Conservation (phyloP, 192 early-diverging fungal species). For the Entomortierella lignicola region DNA sequence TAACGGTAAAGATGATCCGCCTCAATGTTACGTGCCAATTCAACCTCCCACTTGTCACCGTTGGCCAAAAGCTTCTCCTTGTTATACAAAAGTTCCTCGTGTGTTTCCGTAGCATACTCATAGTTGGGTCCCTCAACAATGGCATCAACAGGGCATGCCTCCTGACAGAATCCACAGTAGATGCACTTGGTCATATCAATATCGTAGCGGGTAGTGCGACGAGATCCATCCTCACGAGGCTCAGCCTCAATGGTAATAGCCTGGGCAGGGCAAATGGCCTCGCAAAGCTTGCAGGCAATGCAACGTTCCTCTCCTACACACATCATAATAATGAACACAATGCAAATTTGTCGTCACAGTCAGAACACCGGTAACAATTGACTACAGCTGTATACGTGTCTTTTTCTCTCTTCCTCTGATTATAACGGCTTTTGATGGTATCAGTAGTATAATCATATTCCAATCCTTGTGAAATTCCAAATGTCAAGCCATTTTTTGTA, state of each 20-base stretch:
- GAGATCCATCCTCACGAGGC: conserved; percentile 91
- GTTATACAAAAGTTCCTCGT: conserved; percentile 98
- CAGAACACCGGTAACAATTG: neutral
- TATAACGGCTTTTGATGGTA: too few relatives aligned
- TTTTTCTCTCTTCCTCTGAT: too few relatives aligned
- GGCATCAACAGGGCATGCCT: conserved; percentile 96
- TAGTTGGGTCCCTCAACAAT: conserved; percentile 98
- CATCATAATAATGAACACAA: neutral
- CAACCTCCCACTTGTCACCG: conserved; percentile 98
- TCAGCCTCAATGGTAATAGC: conserved; percentile 99
- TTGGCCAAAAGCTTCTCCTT: conserved; percentile 97
- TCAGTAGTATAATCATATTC: too few relatives aligned
- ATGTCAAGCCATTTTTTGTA: too few relatives aligned
- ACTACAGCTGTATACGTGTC: too few relatives aligned
- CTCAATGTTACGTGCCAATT: conserved; percentile 82
- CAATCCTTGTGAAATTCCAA: too few relatives aligned
- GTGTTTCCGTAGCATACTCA: conserved; percentile 96
- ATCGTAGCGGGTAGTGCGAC: conserved; percentile 97
- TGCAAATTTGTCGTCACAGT: neutral
- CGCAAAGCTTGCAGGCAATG: conserved; percentile 98
- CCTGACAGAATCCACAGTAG: conserved; percentile 98
- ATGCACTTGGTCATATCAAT: conserved; percentile 99
- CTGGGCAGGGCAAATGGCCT: conserved; percentile 97
- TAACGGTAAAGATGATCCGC: conserved; percentile 73
- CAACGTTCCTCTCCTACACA: conserved; percentile 92